These are phyloP conservation scores for Starmerella asiatica DNA, from an alignment of 805 yeast species.

Conservation along the genomic window DNA sequence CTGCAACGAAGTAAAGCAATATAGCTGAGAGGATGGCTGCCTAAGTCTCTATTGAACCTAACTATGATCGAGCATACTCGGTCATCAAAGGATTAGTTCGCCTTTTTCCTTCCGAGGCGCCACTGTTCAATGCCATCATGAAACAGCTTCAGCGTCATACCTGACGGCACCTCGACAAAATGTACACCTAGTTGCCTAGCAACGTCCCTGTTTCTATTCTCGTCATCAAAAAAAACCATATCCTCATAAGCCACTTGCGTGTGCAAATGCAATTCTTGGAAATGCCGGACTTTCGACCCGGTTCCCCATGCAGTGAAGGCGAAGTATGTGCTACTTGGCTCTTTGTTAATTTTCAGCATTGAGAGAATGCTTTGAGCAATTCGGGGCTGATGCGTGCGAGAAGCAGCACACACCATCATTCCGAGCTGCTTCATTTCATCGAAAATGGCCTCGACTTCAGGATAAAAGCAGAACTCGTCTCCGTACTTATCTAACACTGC, in stretches of 20 bases:
- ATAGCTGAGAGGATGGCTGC: no score
- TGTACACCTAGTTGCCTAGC: conserved; percentile 48
- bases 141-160: conserved; percentile 21
- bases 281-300: conserved; percentile 42
- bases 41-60: no score
- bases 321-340: conserved; percentile 40
- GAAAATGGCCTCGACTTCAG: conserved; percentile 56
- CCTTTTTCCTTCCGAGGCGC: no score
- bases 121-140: conserved; percentile 18
- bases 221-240: conserved; percentile 68
- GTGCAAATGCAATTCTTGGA: conserved; percentile 35
- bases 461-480: conserved; percentile 42
- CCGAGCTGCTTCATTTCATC: conserved; percentile 34
- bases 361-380: conserved; percentile 53
- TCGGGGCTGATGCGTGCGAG: conserved; percentile 67
- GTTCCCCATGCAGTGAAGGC: conserved; percentile 31
- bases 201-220: conserved; percentile 63
- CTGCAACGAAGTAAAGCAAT: no score
- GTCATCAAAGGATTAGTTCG: no score
- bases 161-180: conserved; percentile 51
- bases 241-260: conserved; percentile 37
- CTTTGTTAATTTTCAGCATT: conserved; percentile 39
- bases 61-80: no score
- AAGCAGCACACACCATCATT: conserved; percentile 53
- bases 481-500: conserved; percentile 43